Base-by-base conservation (phyloP, 2,329 filamentous ascomycete genomes). In the Fonsecaea erecta region DNA sequence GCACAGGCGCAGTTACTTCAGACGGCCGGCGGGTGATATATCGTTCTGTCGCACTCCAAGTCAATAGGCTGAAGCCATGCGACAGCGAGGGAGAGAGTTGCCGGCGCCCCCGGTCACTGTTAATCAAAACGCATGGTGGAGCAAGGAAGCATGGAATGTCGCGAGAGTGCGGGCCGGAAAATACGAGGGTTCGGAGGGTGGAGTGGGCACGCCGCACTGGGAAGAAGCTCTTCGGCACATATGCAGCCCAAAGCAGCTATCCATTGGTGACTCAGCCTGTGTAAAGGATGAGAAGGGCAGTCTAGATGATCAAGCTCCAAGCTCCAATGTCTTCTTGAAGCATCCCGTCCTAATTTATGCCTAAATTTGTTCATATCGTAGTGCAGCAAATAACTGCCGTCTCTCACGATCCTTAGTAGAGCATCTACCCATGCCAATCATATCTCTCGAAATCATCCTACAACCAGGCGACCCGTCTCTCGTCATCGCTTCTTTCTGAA, bases 231-330 rank as follows among this genome's bases (percentile, higher is more conserved):
- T 21, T 3, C 18, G 16, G 53, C 32, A 24, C 53, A 34, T 34
- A 51, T 52, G 57, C 30, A 60, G 40, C 58, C 34, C 37, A 60
- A 64, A 46, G 26, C 57, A 57, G 60, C 60, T 48, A 56, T 66
- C 51, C 53, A 63, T 51, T 34, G 64, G 55, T 66, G 64, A 66
- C 35, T 66, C 60, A 66, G 60, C 60, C 21, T 35, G 37, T 30
- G 28, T 60, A 57, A 37, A 37, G 18, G 59, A 56, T 60, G 57
- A 60, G 55, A 56, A 56, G 34, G 21, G 7, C 7, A 4, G 30
- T 12, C 21, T 26, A 34, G 55, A 58, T 32, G 55, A 58, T 58
- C 37, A 62, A 64, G 60, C 60, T 52, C 52, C 21, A n/a, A n/a
- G n/a, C n/a, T n/a, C n/a, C 14, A 16, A 54, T 60, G 59, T n/a